Conservation (phyloP, 345 rosid species). For the Jatropha curcas region DNA sequence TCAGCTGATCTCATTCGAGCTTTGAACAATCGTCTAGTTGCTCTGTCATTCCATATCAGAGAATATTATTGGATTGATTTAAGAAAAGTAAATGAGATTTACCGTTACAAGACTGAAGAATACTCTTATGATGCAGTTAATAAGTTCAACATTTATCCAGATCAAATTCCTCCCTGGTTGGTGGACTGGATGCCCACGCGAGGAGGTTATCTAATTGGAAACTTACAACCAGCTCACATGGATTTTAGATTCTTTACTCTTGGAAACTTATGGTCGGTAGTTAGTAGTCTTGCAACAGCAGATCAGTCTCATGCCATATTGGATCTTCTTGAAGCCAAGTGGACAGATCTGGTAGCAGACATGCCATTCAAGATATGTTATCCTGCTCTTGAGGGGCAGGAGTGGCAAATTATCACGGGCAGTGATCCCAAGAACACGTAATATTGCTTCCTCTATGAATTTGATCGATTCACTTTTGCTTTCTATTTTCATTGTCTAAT, state of each 20-base stretch:
- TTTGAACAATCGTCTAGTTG: conserved; percentile 82
- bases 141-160: conserved; percentile 96
- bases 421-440: conserved; percentile 99
- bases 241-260: conserved; percentile 97
- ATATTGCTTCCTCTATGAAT: neutral
- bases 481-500: neutral
- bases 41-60: conserved; percentile 85
- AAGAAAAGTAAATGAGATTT: conserved; percentile 32
- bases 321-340: conserved; percentile 73
- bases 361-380: conserved; percentile 96
- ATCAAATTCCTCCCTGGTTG: conserved; percentile 93
- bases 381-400: conserved; percentile 87
- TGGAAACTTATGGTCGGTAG: conserved; percentile 86
- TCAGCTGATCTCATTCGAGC: conserved; percentile 79
- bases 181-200: conserved; percentile 86
- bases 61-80: conserved; percentile 93
- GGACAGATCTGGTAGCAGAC: conserved; percentile 87
- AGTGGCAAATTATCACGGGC: conserved; percentile 94
- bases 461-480: neutral
- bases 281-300: conserved; percentile 68
- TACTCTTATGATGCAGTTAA: conserved; percentile 91
- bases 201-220: conserved; percentile 93
- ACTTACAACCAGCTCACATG: conserved; percentile 96
- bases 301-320: conserved; percentile 80
- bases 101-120: conserved; percentile 58